Percentiles rank a stretch among this genome's conserved stretches.
phyloP scores from a whole-genome alignment of 768 basidiomycete genomes.

The Termitomyces sp. region DNA sequence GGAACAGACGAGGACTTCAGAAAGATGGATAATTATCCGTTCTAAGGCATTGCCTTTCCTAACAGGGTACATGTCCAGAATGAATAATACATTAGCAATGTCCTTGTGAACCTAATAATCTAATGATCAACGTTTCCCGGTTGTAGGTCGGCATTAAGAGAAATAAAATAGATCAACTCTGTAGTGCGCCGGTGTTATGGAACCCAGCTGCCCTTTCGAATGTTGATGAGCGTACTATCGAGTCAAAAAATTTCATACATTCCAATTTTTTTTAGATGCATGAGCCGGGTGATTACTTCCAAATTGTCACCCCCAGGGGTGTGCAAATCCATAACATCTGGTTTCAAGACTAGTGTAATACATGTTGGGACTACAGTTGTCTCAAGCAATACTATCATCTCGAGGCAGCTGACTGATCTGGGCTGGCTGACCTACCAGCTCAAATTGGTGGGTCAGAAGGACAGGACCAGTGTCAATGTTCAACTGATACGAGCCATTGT shows the following conservation, averaged over 20 bases:
- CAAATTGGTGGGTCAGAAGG: slow-evolving; percentile 33
- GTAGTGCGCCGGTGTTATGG: no score
- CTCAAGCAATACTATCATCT: neutral
- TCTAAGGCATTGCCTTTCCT: slow-evolving; percentile 4
- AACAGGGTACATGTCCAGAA: neutral
- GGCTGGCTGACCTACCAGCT: slow-evolving; percentile 34
- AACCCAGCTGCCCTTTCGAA: no score
- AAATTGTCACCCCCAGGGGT: neutral
- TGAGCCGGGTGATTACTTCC: neutral
- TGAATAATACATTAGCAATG: no score
- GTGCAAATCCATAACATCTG: neutral
- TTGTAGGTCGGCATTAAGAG: neutral
- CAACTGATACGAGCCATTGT: slow-evolving; percentile 39
- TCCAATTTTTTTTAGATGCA: neutral
- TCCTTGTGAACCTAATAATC: neutral
- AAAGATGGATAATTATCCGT: slow-evolving; percentile 17
- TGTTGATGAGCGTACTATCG: neutral
- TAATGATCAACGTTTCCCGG: neutral
- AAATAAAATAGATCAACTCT: no score
- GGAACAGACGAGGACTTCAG: slow-evolving; percentile 11
- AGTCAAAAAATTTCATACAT: neutral
- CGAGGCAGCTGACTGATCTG: slow-evolving; percentile 37
- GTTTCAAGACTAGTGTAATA: neutral
- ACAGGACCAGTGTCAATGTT: slow-evolving; percentile 37
- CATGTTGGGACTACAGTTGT: neutral